Percentiles rank a stretch among this genome's conserved stretches.
Conservation (phyloP, 2,329 filamentous ascomycete species). For the Karstenula rhodostoma region DNA sequence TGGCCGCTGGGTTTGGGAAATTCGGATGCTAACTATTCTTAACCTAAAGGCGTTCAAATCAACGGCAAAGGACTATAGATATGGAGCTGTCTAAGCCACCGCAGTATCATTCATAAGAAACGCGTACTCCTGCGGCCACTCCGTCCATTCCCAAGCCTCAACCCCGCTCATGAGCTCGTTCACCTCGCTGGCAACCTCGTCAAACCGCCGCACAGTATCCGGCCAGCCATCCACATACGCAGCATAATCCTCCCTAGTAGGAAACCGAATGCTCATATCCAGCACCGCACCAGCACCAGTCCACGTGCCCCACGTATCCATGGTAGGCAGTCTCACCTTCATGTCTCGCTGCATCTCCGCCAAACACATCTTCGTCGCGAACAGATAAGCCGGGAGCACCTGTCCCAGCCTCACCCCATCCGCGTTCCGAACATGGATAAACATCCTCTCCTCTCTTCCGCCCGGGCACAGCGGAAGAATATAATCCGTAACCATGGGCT, state of each 20-base stretch:
- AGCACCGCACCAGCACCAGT: not conserved
- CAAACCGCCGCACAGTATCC: not conserved
- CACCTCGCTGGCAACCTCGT: not conserved
- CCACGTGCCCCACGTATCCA: too few relatives aligned
- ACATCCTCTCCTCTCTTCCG: not conserved
- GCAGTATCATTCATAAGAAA: too few relatives aligned
- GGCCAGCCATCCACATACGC: not conserved
- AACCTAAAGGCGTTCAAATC: too few relatives aligned
- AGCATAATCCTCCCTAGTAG: not conserved
- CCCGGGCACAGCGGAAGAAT: not conserved
- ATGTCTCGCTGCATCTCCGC: not conserved
- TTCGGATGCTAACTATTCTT: too few relatives aligned
- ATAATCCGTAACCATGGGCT: too few relatives aligned
- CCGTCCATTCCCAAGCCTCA: not conserved
- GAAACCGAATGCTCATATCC: not conserved
- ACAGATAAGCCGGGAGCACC: too few relatives aligned
- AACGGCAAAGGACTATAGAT: too few relatives aligned
- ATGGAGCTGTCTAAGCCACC: too few relatives aligned
- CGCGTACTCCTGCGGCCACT: not conserved
- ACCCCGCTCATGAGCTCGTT: not conserved
- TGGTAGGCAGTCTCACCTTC: too few relatives aligned
- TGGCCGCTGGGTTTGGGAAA: too few relatives aligned
- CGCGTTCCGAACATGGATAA: too few relatives aligned
- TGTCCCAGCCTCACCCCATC: too few relatives aligned
- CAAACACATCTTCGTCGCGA: not conserved